Percentiles rank a stretch among this genome's conserved stretches.
Evolutionary conservation across 208 protist species (phyloP).

Genomic region (Leishmania martiniquensis): DNA sequence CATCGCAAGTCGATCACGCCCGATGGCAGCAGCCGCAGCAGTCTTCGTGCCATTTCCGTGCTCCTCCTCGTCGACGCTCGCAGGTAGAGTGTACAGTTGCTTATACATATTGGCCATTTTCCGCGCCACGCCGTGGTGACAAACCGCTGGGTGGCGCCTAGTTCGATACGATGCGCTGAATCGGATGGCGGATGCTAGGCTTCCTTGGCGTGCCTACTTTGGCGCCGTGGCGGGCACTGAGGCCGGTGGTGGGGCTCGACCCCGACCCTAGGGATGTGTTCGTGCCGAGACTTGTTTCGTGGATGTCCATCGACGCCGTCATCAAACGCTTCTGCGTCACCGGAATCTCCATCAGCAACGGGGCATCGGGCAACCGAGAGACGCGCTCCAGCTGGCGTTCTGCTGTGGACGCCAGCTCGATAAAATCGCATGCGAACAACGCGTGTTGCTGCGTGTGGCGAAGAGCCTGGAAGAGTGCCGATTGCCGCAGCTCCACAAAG

Average conservation of each 20-base stretch:
- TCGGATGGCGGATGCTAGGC: constrained; percentile 29
- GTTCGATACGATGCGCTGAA: constrained; percentile 15
- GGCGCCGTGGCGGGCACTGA: neutral
- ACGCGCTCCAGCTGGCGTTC: constrained; percentile 43
- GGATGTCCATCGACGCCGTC: constrained; percentile 14
- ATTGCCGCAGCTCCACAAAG: constrained; percentile 37
- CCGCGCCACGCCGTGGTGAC: neutral
- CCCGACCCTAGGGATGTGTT: constrained; percentile 17
- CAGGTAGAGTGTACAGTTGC: constrained; percentile 47
- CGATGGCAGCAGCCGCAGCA: neutral
- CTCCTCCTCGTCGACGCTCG: constrained; percentile 1
- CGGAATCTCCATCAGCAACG: constrained; percentile 8
- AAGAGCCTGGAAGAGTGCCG: constrained; percentile 34
- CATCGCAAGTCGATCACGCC: neutral
- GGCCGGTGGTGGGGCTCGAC: neutral
- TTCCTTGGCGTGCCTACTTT: constrained; percentile 36
- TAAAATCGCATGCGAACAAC: constrained; percentile 51
- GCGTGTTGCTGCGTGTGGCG: constrained; percentile 37
- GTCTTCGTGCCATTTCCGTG: neutral
- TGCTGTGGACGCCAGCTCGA: constrained; percentile 37
- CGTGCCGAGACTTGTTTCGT: constrained; percentile 22
- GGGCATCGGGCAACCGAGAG: neutral
- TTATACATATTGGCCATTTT: constrained; percentile 34
- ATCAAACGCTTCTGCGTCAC: constrained; percentile 21
- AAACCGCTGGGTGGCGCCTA: neutral